Percentiles rank a stretch among this genome's conserved stretches.
These are phyloP conservation scores for Metschnikowia reukaufii DNA, from an alignment of 805 yeast species.

Conservation along the genomic window DNA sequence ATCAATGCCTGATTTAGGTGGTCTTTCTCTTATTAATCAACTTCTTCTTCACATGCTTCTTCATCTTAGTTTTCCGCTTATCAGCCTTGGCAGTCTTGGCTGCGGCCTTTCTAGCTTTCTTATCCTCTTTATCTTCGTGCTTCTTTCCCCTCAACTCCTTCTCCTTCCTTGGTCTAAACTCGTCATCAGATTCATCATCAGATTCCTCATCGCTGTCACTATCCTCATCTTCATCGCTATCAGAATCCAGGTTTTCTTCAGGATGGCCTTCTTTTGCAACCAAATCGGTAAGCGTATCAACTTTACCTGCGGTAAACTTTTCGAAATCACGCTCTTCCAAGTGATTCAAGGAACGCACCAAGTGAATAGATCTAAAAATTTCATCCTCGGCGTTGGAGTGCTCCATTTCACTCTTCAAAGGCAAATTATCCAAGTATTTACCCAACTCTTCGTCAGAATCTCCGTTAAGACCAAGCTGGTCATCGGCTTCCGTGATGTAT, in stretches of 20 bases:
- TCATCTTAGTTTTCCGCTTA: slow-evolving; percentile 77
- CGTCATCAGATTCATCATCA: slow-evolving; percentile 29
- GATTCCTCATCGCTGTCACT: slow-evolving; percentile 26
- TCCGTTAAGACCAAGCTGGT: slow-evolving; percentile 34
- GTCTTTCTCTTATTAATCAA: slow-evolving; percentile 49
- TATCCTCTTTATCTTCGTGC: slow-evolving; percentile 73
- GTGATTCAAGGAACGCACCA: slow-evolving; percentile 77
- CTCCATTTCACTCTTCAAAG: slow-evolving; percentile 53
- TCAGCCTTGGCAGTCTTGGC: slow-evolving; percentile 79
- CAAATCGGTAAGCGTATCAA: slow-evolving; percentile 69
- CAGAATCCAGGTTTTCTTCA: slow-evolving; percentile 18
- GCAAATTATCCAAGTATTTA: slow-evolving; percentile 48
- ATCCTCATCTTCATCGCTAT: slow-evolving; percentile 30
- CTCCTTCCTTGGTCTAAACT: slow-evolving; percentile 22
- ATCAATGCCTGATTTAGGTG: slow-evolving; percentile 5
- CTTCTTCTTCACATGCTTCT: slow-evolving; percentile 79
- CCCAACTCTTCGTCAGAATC: slow-evolving; percentile 45
- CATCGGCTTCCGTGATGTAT: slow-evolving; percentile 59
- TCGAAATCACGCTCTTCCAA: slow-evolving; percentile 88
- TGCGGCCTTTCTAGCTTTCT: slow-evolving; percentile 69
- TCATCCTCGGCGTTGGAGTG: slow-evolving; percentile 72
- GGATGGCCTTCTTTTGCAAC: slow-evolving; percentile 32
- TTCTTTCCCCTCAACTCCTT: slow-evolving; percentile 65
- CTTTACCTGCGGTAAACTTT: slow-evolving; percentile 75
- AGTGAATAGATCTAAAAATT: slow-evolving; percentile 76